Base-by-base conservation (phyloP, 78 protist species). In the Polysphondylium violaceum region DNA sequence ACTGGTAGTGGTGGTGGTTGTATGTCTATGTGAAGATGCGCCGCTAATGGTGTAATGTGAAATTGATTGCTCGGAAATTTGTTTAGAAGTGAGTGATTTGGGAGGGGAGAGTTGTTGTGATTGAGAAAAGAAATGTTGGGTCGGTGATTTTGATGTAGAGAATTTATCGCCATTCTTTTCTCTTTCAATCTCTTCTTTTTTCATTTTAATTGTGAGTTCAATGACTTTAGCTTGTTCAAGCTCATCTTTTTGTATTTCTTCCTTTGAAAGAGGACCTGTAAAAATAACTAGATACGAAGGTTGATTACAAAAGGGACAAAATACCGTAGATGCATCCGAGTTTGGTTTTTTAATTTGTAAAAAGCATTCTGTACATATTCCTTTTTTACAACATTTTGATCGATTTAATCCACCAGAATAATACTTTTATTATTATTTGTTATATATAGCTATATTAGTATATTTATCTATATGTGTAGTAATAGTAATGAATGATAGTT, bases 261-360 rank as follows among this genome's bases (percentile, higher is more conserved):
- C 91, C 11, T 59, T 67, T 33, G 91, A 31, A 41, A 83, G 29
- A 29, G 91, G 91, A 23, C 91, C 91, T 14, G 79, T 69, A 36
- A 68, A 83, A 5, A 51, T 41, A 19, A 83, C 91, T 27, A 33
- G n/a, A 61, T 83, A 83, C 2, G 78, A 73, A n/a, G 47, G 19
- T 51, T 83, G 91, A 69, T 83, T 83, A 59, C 91, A 83, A 83
- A 69, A 83, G 40, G 91, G 91, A 69, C 91, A 83, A 25, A 38
- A 27, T 27, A 83, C 56, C 55, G 40, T 12, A 41, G 44, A 61
- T 1, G 56, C 1, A 6, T 83, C 91, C 6, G 60, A 31, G 16
- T 31, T 58, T 63, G 91, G 91, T 33, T 83, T 83, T 50, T 73
- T 83, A 12, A 83, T 59, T 71, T 83, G 91, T n/a, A 83, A 31